phyloP scores from a whole-genome alignment of 768 basidiomycete species.

The Lepiota brunneoincarnata region DNA sequence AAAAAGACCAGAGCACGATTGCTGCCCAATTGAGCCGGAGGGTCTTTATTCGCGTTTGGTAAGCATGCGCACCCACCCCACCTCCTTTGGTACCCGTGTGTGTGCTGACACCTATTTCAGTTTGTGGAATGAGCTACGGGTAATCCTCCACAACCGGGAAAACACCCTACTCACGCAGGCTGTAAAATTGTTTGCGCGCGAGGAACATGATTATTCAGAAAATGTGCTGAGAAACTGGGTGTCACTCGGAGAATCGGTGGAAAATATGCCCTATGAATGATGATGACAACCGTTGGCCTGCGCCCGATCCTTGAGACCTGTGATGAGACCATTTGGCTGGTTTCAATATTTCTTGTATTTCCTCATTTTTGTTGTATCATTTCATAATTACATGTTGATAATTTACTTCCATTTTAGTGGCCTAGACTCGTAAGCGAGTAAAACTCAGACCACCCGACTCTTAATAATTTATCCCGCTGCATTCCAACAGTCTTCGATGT shows the following conservation, averaged over 20 bases:
- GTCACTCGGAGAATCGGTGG: conserved; percentile 65
- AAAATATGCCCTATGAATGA: conserved; percentile 86
- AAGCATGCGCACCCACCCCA: conserved; percentile 20
- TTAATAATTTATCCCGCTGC: too few relatives aligned
- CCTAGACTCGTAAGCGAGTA: too few relatives aligned
- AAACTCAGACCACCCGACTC: too few relatives aligned
- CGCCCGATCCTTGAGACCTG: neutral
- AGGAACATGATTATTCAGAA: conserved; percentile 70
- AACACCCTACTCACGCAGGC: conserved; percentile 75
- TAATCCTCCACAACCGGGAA: conserved; percentile 88
- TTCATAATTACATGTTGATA: neutral
- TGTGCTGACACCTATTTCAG: conserved; percentile 34
- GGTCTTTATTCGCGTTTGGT: conserved; percentile 88
- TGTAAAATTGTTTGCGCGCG: conserved; percentile 68
- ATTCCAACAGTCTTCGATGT: too few relatives aligned
- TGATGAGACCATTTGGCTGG: neutral
- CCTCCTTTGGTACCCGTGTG: conserved; percentile 1
- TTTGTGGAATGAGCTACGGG: conserved; percentile 95
- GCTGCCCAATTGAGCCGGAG: conserved; percentile 70
- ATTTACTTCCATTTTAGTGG: too few relatives aligned
- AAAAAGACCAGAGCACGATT: conserved; percentile 85
- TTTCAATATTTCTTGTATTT: neutral
- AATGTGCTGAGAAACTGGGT: conserved; percentile 70
- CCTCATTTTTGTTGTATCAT: too few relatives aligned
- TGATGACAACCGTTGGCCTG: neutral